These are phyloP conservation scores for Artemisia argyi DNA, from an alignment of 129 eudicot genomes.

Conservation along the genomic window DNA sequence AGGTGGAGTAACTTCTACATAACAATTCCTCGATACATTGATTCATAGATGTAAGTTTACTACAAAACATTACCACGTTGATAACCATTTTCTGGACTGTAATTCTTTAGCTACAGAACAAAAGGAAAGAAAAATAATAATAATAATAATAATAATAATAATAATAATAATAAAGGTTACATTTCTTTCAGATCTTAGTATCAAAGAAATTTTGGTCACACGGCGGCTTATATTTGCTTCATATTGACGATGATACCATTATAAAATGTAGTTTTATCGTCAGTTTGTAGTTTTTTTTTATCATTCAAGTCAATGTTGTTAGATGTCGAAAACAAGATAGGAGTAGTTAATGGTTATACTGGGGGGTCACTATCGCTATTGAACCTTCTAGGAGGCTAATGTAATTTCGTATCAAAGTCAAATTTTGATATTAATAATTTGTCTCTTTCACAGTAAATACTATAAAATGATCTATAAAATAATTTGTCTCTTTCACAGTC, in stretches of 20 bases:
- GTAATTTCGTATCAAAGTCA: not conserved
- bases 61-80: no score
- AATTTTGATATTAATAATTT: no score
- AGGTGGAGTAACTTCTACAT: slow-evolving; percentile 52
- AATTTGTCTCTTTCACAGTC: no score
- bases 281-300: not conserved
- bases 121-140: no score
- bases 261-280: not conserved
- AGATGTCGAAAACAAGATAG: not conserved
- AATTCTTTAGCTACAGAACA: no score
- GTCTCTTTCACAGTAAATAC: no score
- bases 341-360: not conserved
- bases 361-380: not conserved
- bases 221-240: not conserved
- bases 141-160: no score
- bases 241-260: not conserved
- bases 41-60: no score
- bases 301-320: not conserved
- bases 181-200: not conserved
- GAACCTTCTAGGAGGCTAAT: not conserved
- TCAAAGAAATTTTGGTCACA: not conserved
- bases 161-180: no score
- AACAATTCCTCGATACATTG: slow-evolving; percentile 6
- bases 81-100: no score
- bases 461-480: no score